These are phyloP conservation scores for Scheffersomyces lignicola DNA, from an alignment of 1,139 yeast species.

Conservation along the genomic window DNA sequence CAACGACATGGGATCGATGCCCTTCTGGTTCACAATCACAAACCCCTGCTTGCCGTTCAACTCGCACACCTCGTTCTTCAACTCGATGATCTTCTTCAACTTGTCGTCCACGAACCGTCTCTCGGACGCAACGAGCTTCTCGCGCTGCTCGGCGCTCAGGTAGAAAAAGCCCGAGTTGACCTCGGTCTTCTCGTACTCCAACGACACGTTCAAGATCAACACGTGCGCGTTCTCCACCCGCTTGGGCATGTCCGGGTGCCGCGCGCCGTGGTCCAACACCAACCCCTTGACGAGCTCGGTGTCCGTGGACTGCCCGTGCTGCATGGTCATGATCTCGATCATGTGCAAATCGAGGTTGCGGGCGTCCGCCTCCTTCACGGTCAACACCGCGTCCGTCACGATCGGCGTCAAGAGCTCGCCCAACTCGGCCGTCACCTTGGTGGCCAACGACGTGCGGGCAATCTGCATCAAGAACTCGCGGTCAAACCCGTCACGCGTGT, in stretches of 20 bases:
- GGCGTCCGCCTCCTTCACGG: slow-evolving; percentile 58
- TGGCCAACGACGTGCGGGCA: slow-evolving; percentile 83
- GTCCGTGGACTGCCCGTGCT: slow-evolving; percentile 82
- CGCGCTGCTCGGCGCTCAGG: slow-evolving; percentile 94
- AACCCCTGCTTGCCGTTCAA: slow-evolving; percentile 73
- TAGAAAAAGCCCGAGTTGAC: slow-evolving; percentile 96
- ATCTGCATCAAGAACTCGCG: slow-evolving; percentile 89
- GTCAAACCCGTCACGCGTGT: slow-evolving; percentile 53
- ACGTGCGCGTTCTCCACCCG: slow-evolving; percentile 80
- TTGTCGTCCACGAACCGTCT: slow-evolving; percentile 94
- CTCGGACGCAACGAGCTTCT: slow-evolving; percentile 90
- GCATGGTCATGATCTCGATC: slow-evolving; percentile 99
- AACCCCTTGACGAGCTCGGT: slow-evolving; percentile 85
- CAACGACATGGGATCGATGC: slow-evolving; percentile 97
- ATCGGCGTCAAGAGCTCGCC: slow-evolving; percentile 86
- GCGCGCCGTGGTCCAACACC: slow-evolving; percentile 96
- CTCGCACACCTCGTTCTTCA: slow-evolving; percentile 89
- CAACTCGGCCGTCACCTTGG: slow-evolving; percentile 77
- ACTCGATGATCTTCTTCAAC: slow-evolving; percentile 83
- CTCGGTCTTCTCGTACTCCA: slow-evolving; percentile 97
- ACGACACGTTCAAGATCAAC: slow-evolving; percentile 85
- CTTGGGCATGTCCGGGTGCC: slow-evolving; percentile 99
- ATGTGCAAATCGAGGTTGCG: slow-evolving; percentile 81
- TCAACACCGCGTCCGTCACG: slow-evolving; percentile 92
- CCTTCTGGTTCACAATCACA: slow-evolving; percentile 96